Conservation (phyloP, 164 flowering plant genomes). For the Saururus chinensis region DNA sequence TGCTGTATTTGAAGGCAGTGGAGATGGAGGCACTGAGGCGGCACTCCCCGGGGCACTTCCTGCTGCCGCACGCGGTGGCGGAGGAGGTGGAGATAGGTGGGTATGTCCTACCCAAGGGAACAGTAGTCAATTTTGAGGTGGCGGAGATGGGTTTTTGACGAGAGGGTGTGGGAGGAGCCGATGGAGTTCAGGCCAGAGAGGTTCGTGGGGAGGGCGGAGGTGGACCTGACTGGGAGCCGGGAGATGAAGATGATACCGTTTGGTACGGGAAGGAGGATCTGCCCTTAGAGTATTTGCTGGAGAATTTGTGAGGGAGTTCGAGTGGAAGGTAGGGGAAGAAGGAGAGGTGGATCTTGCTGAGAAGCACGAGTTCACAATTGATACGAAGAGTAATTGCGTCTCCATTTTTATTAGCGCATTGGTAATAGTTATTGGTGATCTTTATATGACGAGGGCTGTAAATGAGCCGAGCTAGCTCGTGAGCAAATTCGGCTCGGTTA, state of each 20-base stretch:
- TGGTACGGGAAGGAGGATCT: constrained; percentile 29
- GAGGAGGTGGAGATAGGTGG: constrained; percentile 12
- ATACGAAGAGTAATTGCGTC: no score
- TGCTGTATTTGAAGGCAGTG: constrained; percentile 28
- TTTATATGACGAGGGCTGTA: no score
- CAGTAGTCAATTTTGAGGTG: constrained; percentile 20
- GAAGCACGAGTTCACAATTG: constrained; percentile 27
- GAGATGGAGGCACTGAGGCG: constrained; percentile 23
- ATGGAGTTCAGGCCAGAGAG: constrained; percentile 38
- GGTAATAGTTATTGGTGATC: no score
- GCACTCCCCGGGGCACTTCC: constrained; percentile 33
- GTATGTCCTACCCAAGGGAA: constrained; percentile 20
- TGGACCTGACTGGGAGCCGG: constrained; percentile 25
- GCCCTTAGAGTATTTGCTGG: constrained; percentile 25
- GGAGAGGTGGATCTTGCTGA: constrained; percentile 31
- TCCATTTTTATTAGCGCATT: no score
- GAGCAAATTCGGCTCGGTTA: no score
- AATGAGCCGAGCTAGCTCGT: no score
- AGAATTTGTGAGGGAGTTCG: constrained; percentile 23
- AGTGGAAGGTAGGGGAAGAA: constrained; percentile 29
- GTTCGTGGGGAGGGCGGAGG: constrained; percentile 16
- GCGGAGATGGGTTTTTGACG: constrained; percentile 27
- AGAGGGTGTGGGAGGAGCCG: constrained; percentile 17
- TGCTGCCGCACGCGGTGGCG: constrained; percentile 16
- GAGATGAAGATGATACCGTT: constrained; percentile 49